phyloP scores from a whole-genome alignment of 2,329 filamentous ascomycete species.

The Alternaria brassicicola region DNA sequence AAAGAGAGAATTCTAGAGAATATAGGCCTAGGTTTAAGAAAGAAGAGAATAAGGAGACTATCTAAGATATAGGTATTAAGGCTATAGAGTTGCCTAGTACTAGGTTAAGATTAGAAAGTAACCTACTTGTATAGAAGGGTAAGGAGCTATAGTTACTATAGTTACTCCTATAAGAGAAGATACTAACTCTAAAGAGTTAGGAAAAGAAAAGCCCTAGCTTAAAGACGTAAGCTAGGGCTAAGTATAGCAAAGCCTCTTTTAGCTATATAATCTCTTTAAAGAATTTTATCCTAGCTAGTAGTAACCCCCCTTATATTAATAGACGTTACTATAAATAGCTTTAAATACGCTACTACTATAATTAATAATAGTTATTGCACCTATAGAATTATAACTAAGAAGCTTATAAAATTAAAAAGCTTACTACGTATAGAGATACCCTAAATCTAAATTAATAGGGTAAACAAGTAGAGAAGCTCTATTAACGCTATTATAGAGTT shows the following conservation, averaged over 20 bases:
- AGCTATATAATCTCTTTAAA: not conserved
- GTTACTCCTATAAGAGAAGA: not conserved
- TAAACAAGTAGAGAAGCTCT: not conserved
- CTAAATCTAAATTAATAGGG: not conserved
- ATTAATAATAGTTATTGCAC: not conserved
- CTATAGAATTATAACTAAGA: not conserved
- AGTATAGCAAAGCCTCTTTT: not conserved
- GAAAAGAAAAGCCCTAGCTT: not conserved
- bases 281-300: not conserved
- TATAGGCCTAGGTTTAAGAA: too few species aligned
- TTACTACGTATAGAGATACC: not conserved
- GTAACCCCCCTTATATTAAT: not conserved
- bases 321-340: not conserved
- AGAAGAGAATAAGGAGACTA: too few species aligned
- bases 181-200: not conserved
- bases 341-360: not conserved
- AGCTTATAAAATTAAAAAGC: not conserved
- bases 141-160: not conserved
- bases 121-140: not conserved
- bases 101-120: not conserved
- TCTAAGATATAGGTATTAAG: not conserved
- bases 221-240: not conserved
- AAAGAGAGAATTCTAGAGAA: too few species aligned
- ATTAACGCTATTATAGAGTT: not conserved
- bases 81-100: not conserved